phyloP scores from a whole-genome alignment of 2,329 filamentous ascomycete species.

The Chaetothyriales sp. region DNA sequence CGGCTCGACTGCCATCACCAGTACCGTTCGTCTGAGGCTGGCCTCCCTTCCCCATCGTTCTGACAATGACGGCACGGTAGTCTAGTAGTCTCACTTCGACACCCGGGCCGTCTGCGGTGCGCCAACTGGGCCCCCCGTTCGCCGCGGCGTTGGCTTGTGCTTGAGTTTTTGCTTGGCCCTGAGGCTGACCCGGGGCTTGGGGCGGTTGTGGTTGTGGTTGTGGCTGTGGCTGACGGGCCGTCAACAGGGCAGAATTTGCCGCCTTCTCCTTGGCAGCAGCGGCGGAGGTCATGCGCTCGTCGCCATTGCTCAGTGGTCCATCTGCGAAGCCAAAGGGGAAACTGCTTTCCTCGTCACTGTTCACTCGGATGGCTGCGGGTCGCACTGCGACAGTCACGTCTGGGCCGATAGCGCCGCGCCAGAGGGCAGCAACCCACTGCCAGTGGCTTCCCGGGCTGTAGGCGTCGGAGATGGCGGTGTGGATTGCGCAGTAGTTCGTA shows the following conservation, averaged over 20 bases:
- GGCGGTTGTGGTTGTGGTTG: background rate
- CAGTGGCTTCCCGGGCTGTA: conserved; percentile 83
- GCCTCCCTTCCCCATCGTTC: conserved; percentile 7
- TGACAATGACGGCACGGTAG: conserved; percentile 16
- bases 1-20: conserved; percentile 34
- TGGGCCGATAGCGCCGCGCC: conserved; percentile 71
- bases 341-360: conserved; percentile 24
- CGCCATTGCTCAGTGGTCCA: conserved; percentile 28
- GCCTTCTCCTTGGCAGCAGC: background rate
- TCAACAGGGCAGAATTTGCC: background rate
- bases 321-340: conserved; percentile 2
- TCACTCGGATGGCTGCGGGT: conserved; percentile 24
- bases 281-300: background rate
- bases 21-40: background rate
- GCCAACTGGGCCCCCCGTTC: background rate
- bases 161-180: background rate
- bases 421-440: conserved; percentile 93
- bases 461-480: conserved; percentile 59
- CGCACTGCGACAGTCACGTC: conserved; percentile 43
- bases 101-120: conserved; percentile 4
- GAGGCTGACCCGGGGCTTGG: background rate
- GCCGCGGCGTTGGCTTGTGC: background rate
- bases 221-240: background rate
- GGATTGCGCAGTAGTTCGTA: conserved; percentile 60
- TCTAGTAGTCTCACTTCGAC: conserved; percentile 18